phyloP scores from a whole-genome alignment of 768 basidiomycete species.

The Lactarius hengduanensis region DNA sequence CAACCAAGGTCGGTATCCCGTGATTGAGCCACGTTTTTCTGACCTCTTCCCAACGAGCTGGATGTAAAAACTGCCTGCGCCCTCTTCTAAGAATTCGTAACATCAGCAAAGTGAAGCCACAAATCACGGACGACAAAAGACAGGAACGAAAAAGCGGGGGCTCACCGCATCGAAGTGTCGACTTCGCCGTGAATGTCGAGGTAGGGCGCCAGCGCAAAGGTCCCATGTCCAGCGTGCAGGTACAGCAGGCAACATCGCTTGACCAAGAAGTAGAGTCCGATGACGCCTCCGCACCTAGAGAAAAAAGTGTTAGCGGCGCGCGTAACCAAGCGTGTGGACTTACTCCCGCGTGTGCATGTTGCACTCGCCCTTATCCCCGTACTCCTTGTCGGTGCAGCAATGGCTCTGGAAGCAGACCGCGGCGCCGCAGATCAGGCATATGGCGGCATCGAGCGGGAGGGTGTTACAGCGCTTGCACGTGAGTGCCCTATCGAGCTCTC shows the following conservation, averaged over 20 bases:
- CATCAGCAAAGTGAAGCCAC: constrained; percentile 9
- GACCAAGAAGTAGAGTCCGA: constrained; percentile 88
- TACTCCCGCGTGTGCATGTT: constrained; percentile 91
- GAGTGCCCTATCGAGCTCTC: constrained; percentile 68
- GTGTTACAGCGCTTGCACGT: constrained; percentile 75
- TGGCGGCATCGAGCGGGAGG: constrained; percentile 80
- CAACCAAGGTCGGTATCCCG: constrained; percentile 84
- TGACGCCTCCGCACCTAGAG: constrained; percentile 80
- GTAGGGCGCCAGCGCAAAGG: constrained; percentile 86
- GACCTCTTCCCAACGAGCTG: constrained; percentile 85
- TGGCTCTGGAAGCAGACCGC: constrained; percentile 89
- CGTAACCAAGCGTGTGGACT: neutral
- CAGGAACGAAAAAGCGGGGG: constrained; percentile 10
- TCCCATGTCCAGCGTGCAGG: constrained; percentile 85
- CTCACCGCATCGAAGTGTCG: constrained; percentile 87
- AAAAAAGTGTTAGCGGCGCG: neutral
- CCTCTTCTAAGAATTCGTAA: constrained; percentile 58
- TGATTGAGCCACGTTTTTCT: constrained; percentile 90
- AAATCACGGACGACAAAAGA: neutral
- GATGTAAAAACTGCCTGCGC: constrained; percentile 83
- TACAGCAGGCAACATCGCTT: constrained; percentile 90
- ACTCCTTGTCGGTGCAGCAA: constrained; percentile 80
- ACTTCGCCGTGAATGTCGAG: constrained; percentile 93
- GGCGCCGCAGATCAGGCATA: constrained; percentile 88
- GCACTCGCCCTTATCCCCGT: constrained; percentile 77